Conservation (phyloP, 306 rosid species). For the Begonia loranthoides region DNA sequence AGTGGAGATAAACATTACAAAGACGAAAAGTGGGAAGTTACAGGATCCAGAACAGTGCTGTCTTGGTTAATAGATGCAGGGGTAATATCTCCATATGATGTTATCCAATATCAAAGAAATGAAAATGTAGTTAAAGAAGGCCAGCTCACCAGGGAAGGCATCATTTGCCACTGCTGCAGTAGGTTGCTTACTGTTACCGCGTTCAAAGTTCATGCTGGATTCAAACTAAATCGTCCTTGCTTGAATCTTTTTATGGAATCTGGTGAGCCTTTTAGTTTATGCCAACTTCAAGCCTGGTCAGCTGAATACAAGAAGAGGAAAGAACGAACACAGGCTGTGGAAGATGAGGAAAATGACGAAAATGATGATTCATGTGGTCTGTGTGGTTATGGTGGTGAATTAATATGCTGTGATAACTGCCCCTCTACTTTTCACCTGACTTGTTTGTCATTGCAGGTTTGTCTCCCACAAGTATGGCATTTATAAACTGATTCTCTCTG, state of each 20-base stretch:
- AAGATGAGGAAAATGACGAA: constrained; percentile 48
- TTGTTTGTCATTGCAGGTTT: constrained; percentile 79
- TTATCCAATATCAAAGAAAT: constrained; percentile 68
- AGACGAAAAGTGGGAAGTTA: constrained; percentile 47
- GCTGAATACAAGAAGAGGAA: constrained; percentile 76
- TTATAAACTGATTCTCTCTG: neutral
- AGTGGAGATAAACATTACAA: constrained; percentile 51
- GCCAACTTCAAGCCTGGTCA: constrained; percentile 99
- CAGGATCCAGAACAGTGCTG: constrained; percentile 60
- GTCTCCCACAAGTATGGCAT: constrained; percentile 16
- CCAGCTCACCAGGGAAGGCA: constrained; percentile 63
- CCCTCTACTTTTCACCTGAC: constrained; percentile 88
- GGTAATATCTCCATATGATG: constrained; percentile 49
- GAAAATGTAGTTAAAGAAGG: constrained; percentile 59
- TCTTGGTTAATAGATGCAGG: constrained; percentile 82
- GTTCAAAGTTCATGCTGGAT: constrained; percentile 83
- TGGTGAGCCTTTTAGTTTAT: constrained; percentile 75
- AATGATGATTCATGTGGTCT: constrained; percentile 92
- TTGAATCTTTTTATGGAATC: constrained; percentile 82
- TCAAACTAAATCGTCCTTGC: constrained; percentile 67
- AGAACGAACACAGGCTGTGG: constrained; percentile 36
- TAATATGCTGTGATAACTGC: constrained; percentile 90
- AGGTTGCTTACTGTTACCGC: constrained; percentile 49
- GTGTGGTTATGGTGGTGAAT: constrained; percentile 95
- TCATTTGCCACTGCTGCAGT: constrained; percentile 70